Percentiles rank a stretch among this genome's conserved stretches.
These are phyloP conservation scores for Gypsophila paniculata DNA, from an alignment of 179 eudicot genomes.

Conservation along the genomic window DNA sequence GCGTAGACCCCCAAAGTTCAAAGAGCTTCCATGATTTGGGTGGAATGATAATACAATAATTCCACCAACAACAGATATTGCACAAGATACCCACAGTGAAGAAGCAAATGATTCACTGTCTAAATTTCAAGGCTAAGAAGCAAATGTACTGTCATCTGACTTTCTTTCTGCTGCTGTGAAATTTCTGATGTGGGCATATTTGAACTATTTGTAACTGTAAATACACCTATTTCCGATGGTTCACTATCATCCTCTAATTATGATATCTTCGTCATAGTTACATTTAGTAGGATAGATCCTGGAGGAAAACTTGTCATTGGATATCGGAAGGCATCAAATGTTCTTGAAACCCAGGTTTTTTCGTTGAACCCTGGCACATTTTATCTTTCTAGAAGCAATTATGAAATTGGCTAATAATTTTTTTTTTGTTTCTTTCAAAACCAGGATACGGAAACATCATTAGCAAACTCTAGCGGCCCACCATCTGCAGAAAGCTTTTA, in stretches of 20 bases:
- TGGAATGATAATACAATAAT: no score
- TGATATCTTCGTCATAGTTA: slow-evolving; percentile 31
- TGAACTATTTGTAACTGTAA: background rate
- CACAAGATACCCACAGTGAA: no score
- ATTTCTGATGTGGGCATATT: background rate
- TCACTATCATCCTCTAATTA: slow-evolving; percentile 16
- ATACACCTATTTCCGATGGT: slow-evolving; percentile 9
- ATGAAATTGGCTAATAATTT: slow-evolving; percentile 17
- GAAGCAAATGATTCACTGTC: no score
- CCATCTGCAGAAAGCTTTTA: slow-evolving; percentile 48
- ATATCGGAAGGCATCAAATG: slow-evolving; percentile 41
- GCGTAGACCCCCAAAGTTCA: no score
- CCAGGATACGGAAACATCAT: slow-evolving; percentile 57
- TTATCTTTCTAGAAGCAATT: background rate
- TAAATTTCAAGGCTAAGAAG: no score
- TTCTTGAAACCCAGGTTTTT: slow-evolving; percentile 37
- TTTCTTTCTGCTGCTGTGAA: background rate
- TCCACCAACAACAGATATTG: no score
- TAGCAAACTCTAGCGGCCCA: slow-evolving; percentile 37
- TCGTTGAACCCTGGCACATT: slow-evolving; percentile 9
- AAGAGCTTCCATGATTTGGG: no score
- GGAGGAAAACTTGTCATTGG: slow-evolving; percentile 53
- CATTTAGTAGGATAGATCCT: slow-evolving; percentile 50
- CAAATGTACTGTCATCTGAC: background rate
- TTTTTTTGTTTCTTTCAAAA: background rate